These are phyloP conservation scores for Penicillium sp. DNA, from an alignment of 2,329 filamentous ascomycete genomes.

Conservation along the genomic window DNA sequence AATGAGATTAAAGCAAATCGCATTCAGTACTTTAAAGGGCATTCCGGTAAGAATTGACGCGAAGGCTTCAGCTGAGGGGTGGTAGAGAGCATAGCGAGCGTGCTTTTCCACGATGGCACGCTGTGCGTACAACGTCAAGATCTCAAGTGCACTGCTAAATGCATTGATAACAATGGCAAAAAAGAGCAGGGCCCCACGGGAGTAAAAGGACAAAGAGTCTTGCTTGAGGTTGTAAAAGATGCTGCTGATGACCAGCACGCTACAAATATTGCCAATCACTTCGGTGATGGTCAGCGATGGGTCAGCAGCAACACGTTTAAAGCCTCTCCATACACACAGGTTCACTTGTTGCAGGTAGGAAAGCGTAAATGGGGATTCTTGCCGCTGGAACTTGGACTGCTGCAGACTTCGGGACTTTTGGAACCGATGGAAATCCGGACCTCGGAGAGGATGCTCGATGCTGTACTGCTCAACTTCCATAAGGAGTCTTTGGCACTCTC, in stretches of 20 bases:
- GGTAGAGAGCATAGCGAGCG: conserved; percentile 78
- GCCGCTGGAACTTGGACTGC: conserved; percentile 48
- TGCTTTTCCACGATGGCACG: conserved; percentile 92
- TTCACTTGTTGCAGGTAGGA: conserved; percentile 69
- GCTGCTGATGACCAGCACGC: conserved; percentile 44
- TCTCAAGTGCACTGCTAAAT: conserved; percentile 56
- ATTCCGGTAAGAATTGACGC: conserved; percentile 82
- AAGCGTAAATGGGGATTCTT: conserved; percentile 75
- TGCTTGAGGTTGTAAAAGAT: conserved; percentile 73
- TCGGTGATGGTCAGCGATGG: conserved; percentile 66
- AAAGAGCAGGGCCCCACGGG: conserved; percentile 74
- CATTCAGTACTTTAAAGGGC: conserved; percentile 75
- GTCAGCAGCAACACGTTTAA: conserved; percentile 69
- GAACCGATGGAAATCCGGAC: conserved; percentile 26
- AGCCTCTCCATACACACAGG: conserved; percentile 76
- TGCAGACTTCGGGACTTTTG: conserved; percentile 34
- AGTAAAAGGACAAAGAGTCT: conserved; percentile 69
- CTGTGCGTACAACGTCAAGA: conserved; percentile 81
- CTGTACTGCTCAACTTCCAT: conserved; percentile 5
- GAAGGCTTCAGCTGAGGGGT: conserved; percentile 83
- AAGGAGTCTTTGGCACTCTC: background rate
- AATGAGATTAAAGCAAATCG: conserved; percentile 71
- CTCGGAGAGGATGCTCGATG: conserved; percentile 1
- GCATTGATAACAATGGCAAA: conserved; percentile 83
- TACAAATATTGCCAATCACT: conserved; percentile 60